Base-by-base conservation (phyloP, 208 protist species). In the Trypanosomatidae sp. region DNA sequence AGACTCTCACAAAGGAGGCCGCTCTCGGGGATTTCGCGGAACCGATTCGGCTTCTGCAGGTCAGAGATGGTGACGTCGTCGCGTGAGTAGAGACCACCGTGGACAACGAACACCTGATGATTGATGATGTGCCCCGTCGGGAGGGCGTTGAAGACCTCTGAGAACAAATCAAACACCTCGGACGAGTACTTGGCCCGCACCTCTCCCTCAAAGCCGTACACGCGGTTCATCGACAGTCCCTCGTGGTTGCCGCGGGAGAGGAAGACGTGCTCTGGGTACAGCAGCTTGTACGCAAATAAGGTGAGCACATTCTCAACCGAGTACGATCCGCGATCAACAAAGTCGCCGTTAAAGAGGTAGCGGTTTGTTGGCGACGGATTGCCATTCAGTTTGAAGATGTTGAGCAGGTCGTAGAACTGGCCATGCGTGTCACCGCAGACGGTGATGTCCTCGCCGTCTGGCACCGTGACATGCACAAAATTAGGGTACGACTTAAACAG, bases 371-470 rank as follows among this genome's bases (percentile, higher is more conserved):
- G 64, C 2, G 89, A 97, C 47, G 94, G 94, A 19, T 69, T 80
- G 36, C 96, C 95, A 74, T 97, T 97, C 10, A 95, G 74, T 59
- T 98, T 82, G 76, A 99, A 99, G 73, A 99, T 98, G 80, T 99
- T 97, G 43, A 99, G 84, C 46, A 99, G 76, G 82, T 99, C 98
- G 81, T 99, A 99, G 82, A 93, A 99, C 86, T 99, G 99, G 10
- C 99, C 99, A 88, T 99, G 99, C 10, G 97, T 98, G 84, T 99
- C 99, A 62, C 99, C 99, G 90, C 98, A 99, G 33, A 99, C 97
- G 22, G 96, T 99, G 72, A 99, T 96, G 36, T 91, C 83, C 62
- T 91, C 76, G 39, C 81, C 84, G 36, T 91, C 83, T 12, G 93
- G 88, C n/a, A 98, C 81, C 3, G 88, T 86, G 53, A 99, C 89